Base-by-base conservation (phyloP, 2,329 filamentous ascomycete species). In the Fusarium denticulatum region DNA sequence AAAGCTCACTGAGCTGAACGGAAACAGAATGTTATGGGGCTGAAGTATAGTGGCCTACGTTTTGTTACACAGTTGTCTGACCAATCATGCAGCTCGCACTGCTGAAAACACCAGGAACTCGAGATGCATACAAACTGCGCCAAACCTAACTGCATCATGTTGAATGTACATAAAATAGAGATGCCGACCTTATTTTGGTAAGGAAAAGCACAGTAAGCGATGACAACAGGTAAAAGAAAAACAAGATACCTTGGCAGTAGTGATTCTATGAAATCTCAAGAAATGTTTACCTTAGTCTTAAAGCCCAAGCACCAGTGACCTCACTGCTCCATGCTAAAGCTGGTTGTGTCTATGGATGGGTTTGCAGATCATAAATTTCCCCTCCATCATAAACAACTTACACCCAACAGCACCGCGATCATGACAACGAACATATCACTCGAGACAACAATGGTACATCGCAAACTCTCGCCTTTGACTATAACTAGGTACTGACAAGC, bases 361-460 rank as follows among this genome's bases (percentile, higher is more conserved):
- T 28, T 59, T 24, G 32, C 56, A 37, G 24, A 37, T 47, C 45
- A 28, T 49, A 59, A 50, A 59, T 37, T 59, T 50, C 56, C 56
- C 32, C 56, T 74, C 71, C 67, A 47, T 65, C 68, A 43, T 64
- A 72, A 57, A 26, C 40, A 59, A 39, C 49, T 42, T 45, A 32
- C 26, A 45, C 18, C 36, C 22, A 10, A 58, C 26, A 61, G 12
- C 55, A 32, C 45, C 60, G 59, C 60, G 75, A 83, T 66, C 52
- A 96, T 96, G 94, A 87, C 93, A 34, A 95, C 93, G 67, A 91
- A 94, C 77, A 89, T 98, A 67, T 85, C 91, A 15, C 89, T 98
- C 58, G 93, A 97, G 76, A 98, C 96, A 65, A 92, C 92, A 62
- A 94, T 97, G 92, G 95, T 94, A 86, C 64, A 82, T 62, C 20